These are phyloP conservation scores for Bacidia rubella DNA, from an alignment of 495 filamentous ascomycete species.

Conservation along the genomic window DNA sequence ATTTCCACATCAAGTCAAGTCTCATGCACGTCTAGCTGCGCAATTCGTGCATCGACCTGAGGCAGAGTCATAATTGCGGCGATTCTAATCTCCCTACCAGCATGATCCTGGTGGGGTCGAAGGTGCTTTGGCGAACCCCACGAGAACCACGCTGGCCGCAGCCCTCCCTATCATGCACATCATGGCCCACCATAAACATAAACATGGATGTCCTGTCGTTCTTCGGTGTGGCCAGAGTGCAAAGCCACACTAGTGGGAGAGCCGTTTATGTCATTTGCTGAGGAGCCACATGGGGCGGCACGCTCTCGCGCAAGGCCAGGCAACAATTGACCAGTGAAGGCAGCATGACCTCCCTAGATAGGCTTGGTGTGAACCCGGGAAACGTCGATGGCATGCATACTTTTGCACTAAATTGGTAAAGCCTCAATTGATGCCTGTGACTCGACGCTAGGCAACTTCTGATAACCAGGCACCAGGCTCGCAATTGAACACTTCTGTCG, in stretches of 20 bases:
- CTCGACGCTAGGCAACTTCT: conserved; percentile 9
- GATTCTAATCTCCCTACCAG: neutral
- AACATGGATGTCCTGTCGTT: neutral
- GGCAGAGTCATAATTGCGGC: conserved; percentile 1
- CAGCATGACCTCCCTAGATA: neutral
- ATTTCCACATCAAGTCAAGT: neutral
- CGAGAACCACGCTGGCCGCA: neutral
- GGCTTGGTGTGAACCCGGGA: neutral
- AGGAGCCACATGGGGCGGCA: neutral
- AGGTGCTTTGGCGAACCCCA: neutral
- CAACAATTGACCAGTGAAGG: conserved; percentile 7
- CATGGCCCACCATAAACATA: neutral
- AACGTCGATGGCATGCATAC: neutral
- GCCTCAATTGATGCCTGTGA: conserved; percentile 12
- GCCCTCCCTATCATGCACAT: neutral
- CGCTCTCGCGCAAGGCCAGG: too few species aligned
- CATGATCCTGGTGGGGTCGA: neutral
- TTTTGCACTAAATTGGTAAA: neutral
- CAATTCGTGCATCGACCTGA: neutral
- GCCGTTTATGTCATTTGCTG: neutral
- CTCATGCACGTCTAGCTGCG: neutral
- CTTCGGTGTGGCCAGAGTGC: neutral
- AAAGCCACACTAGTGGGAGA: neutral
- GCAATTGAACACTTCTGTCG: neutral
- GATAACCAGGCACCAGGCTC: conserved; percentile 3